Evolutionary conservation across 305 asterid species (phyloP).

Genomic region (Andrographis paniculata): DNA sequence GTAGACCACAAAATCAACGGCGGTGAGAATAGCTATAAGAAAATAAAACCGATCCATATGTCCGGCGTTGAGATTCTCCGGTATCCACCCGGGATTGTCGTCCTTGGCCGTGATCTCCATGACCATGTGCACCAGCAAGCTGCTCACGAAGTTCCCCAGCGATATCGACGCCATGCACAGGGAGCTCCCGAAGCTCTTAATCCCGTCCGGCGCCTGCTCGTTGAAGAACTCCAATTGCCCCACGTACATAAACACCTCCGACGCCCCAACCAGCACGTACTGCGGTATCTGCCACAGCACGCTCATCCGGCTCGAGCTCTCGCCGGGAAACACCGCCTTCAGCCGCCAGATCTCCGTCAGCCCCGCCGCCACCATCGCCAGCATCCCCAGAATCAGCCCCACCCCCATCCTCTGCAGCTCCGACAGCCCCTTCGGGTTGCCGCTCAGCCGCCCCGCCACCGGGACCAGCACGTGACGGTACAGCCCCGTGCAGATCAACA

Average conservation of each 20-base stretch:
- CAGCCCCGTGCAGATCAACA: constrained; percentile 19
- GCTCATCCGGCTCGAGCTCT: constrained; percentile 16
- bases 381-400: constrained; percentile 20
- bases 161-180: constrained; percentile 28
- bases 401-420: constrained; percentile 28
- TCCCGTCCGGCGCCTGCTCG: constrained; percentile 25
- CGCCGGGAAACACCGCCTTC: constrained; percentile 8
- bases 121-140: constrained; percentile 27
- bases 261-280: constrained; percentile 20
- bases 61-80: constrained; percentile 17
- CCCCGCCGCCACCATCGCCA: constrained; percentile 24
- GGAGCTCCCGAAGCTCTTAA: constrained; percentile 30
- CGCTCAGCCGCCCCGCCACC: constrained; percentile 12
- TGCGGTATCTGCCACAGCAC: constrained; percentile 25
- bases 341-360: constrained; percentile 17
- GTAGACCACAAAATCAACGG: constrained; percentile 15
- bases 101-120: constrained; percentile 17
- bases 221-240: constrained; percentile 28
- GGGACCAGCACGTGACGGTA: constrained; percentile 20
- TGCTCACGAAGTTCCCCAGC: constrained; percentile 25
- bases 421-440: constrained; percentile 19
- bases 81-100: constrained; percentile 22
- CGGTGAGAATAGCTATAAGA: constrained; percentile 16
- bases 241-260: constrained; percentile 27
- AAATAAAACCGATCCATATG: constrained; percentile 23